A percentile compares a stretch with the other conserved stretches of the same genome.
phyloP scores from a whole-genome alignment of 495 filamentous ascomycete genomes.

The Penicillium riverlandense region DNA sequence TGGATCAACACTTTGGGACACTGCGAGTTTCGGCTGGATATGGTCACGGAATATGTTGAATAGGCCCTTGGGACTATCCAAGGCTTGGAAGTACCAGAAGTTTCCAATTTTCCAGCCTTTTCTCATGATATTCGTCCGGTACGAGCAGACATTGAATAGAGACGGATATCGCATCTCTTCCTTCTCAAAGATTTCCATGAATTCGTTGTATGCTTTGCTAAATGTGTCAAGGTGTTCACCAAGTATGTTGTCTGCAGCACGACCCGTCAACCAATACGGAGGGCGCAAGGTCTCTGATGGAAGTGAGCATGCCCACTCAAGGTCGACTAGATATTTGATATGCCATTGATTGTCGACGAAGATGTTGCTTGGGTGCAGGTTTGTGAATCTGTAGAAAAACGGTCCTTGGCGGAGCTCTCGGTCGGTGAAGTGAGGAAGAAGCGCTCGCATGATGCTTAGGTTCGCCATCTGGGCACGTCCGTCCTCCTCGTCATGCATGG shows the following conservation, averaged over 20 bases:
- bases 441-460: slow-evolving; percentile 15
- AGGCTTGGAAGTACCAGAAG: slow-evolving; percentile 22
- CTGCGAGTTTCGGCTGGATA: too few relatives aligned
- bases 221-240: slow-evolving; percentile 1
- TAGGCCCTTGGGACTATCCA: slow-evolving; percentile 15
- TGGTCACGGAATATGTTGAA: slow-evolving; percentile 12
- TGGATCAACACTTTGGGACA: too few relatives aligned
- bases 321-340: slow-evolving; percentile 23
- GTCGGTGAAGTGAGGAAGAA: slow-evolving; percentile 14
- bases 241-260: slow-evolving; percentile 13
- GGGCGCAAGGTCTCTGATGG: slow-evolving; percentile 18
- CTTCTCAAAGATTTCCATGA: slow-evolving; percentile 1
- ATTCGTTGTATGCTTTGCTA: neutral
- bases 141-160: neutral
- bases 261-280: slow-evolving; percentile 19
- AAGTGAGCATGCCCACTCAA: slow-evolving; percentile 27
- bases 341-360: slow-evolving; percentile 28
- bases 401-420: slow-evolving; percentile 19
- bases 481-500: slow-evolving; percentile 14
- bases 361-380: slow-evolving; percentile 28
- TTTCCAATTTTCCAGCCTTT: slow-evolving; percentile 8
- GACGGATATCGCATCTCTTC: slow-evolving; percentile 2
- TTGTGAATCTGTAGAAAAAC: slow-evolving; percentile 17
- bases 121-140: slow-evolving; percentile 11
- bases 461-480: slow-evolving; percentile 12